Conservation (phyloP, 2,329 filamentous ascomycete species). For the Trichothecium sympodiale region DNA sequence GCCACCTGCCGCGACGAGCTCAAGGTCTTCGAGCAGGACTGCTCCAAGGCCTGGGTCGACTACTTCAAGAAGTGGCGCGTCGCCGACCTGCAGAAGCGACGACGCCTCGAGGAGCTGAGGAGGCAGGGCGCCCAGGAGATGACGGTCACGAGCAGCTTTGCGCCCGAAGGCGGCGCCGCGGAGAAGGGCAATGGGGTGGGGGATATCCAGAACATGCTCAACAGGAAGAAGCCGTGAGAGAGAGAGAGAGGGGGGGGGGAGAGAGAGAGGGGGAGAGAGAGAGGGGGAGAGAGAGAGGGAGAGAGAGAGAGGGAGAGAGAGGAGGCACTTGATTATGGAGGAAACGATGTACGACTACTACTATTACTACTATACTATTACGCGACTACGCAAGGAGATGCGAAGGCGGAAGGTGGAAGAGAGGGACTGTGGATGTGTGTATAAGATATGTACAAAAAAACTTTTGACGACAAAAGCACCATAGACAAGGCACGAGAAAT, state of each 20-base stretch:
- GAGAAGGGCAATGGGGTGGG: conserved; percentile 20
- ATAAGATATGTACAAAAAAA: conserved; percentile 2
- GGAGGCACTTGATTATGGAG: no score
- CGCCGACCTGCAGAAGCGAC: conserved; percentile 78
- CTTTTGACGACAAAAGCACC: not conserved
- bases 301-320: conserved; percentile 1
- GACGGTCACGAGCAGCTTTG: conserved; percentile 26
- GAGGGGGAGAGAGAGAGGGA: conserved; percentile 16
- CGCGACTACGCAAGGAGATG: no score
- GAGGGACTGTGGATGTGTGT: not conserved
- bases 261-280: conserved; percentile 7
- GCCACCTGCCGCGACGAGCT: conserved; percentile 28
- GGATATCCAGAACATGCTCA: conserved; percentile 28
- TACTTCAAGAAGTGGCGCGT: conserved; percentile 97
- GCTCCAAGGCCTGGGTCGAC: conserved; percentile 86
- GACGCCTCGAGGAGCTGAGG: conserved; percentile 65
- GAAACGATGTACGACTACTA: no score
- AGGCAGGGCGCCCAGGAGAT: conserved; percentile 60
- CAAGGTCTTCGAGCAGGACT: conserved; percentile 67
- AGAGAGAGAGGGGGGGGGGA: not conserved
- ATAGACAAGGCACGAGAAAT: not conserved
- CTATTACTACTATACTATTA: no score
- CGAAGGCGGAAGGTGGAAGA: no score
- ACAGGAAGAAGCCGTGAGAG: conserved; percentile 20
- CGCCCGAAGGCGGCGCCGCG: conserved; percentile 18